phyloP scores from a whole-genome alignment of 306 rosid species.

The Mimosa bimucronata region DNA sequence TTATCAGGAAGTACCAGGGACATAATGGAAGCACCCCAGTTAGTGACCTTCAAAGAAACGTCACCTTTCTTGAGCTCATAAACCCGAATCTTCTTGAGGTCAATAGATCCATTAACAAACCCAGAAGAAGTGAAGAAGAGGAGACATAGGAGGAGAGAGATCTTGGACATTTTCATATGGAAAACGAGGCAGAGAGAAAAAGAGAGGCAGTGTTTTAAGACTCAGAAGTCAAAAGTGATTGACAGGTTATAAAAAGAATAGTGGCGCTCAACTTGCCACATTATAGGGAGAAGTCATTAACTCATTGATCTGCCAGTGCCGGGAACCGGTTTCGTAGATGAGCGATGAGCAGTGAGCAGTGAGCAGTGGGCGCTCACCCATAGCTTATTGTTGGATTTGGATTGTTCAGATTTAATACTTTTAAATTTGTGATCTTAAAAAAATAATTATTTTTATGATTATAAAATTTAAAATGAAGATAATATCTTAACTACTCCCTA shows the following conservation, averaged over 20 bases:
- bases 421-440: no score
- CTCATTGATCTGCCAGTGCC: no score
- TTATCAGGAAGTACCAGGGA: constrained; percentile 56
- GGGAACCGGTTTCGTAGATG: no score
- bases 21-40: constrained; percentile 66
- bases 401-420: no score
- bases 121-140: constrained; percentile 43
- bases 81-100: constrained; percentile 26
- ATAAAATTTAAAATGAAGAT: no score
- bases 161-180: constrained; percentile 38
- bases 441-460: no score
- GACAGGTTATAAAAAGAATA: neutral
- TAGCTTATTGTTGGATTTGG: no score
- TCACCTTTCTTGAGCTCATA: constrained; percentile 55
- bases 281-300: neutral
- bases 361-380: no score
- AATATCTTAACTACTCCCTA: no score
- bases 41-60: constrained; percentile 52
- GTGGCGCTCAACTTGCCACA: neutral
- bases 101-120: constrained; percentile 36
- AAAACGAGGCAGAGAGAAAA: no score
- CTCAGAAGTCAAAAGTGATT: neutral
- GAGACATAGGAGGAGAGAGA: constrained; percentile 39
- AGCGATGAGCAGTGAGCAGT: no score
- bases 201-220: neutral